Conservation (phyloP, 1,284 basidiomycete species). For the Trichosporon sp. region DNA sequence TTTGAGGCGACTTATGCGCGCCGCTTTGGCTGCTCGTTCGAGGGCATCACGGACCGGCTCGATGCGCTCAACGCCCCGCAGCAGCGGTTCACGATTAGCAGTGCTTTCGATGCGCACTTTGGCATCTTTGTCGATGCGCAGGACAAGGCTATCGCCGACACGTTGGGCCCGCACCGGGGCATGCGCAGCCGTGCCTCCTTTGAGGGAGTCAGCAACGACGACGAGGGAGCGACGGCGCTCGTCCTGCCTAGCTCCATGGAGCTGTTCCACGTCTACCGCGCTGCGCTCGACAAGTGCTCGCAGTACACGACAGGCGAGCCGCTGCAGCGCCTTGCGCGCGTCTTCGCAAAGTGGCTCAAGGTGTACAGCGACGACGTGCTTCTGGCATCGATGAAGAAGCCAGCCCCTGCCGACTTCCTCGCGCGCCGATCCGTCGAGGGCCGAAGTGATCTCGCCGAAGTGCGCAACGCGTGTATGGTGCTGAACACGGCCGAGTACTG, state of each 20-base stretch:
- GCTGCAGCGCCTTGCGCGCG: constrained; percentile 71
- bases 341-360: constrained; percentile 91
- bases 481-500: constrained; percentile 99
- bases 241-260: constrained; percentile 94
- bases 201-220: constrained; percentile 55
- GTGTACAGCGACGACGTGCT: constrained; percentile 92
- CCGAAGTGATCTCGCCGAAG: constrained; percentile 70
- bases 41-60: constrained; percentile 46
- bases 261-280: constrained; percentile 95
- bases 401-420: constrained; percentile 43
- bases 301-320: constrained; percentile 74
- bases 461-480: constrained; percentile 78
- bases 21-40: constrained; percentile 70
- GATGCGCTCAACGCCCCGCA: constrained; percentile 37
- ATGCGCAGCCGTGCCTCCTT: constrained; percentile 67
- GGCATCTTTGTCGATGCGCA: constrained; percentile 93
- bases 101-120: constrained; percentile 89
- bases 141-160: constrained; percentile 66
- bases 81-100: constrained; percentile 68
- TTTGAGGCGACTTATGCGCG: constrained; percentile 78
- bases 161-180: constrained; percentile 73
- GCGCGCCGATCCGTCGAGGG: constrained; percentile 72
- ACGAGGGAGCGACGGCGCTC: constrained; percentile 59
- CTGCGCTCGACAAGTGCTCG: constrained; percentile 90
- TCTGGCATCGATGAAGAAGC: constrained; percentile 69